phyloP scores from a whole-genome alignment of 495 filamentous ascomycete species.

The Daldinia concentrica region DNA sequence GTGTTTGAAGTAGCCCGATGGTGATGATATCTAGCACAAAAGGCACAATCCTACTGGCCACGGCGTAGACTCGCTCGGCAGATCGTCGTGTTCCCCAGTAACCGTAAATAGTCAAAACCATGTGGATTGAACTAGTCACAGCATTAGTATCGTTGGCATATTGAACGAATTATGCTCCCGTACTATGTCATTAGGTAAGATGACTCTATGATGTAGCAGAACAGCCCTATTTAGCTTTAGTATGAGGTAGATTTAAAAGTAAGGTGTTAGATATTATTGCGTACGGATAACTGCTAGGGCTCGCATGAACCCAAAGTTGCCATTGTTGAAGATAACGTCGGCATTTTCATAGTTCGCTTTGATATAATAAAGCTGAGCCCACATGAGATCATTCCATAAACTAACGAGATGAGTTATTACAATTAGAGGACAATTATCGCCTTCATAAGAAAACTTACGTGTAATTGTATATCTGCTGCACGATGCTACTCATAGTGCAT shows the following conservation, averaged over 20 bases:
- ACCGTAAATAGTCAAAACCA: conserved; percentile 22
- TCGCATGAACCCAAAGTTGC: conserved; percentile 32
- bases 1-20: conserved; percentile 22
- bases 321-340: conserved; percentile 33
- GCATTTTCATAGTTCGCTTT: conserved; percentile 33
- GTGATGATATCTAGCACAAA: conserved; percentile 20
- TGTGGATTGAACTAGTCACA: conserved; percentile 19
- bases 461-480: too few species aligned
- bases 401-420: too few species aligned
- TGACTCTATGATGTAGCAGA: too few species aligned
- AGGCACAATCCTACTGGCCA: conserved; percentile 22
- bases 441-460: too few species aligned
- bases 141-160: background rate
- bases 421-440: too few species aligned
- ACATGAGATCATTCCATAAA: conserved; percentile 25
- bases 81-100: conserved; percentile 20
- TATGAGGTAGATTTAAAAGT: too few species aligned
- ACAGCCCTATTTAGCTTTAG: too few species aligned
- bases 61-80: conserved; percentile 11
- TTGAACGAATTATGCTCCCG: too few species aligned
- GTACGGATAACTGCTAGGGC: too few species aligned
- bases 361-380: conserved; percentile 32
- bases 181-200: too few species aligned
- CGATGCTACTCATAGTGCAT: too few species aligned
- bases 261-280: too few species aligned